Base-by-base conservation (phyloP, 257 asterid species). In the Capsicum baccatum region DNA sequence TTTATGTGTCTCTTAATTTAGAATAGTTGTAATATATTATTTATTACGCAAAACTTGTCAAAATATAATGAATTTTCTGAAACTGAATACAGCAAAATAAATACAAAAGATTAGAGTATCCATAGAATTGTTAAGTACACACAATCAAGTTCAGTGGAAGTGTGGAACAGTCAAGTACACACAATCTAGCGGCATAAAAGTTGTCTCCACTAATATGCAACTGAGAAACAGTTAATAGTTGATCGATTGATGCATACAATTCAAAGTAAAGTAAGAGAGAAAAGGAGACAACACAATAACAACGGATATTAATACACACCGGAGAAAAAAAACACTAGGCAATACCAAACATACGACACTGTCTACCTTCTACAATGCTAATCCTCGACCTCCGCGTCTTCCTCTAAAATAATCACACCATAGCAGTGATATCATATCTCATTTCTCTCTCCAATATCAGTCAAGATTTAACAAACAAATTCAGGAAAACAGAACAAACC, bases 381-480 rank as follows among this genome's bases (percentile, higher is more conserved):
- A 26, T 26, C 55, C 9, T 50, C 13, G 3, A 8, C 3, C 55
- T 8, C 3, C 13, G 9, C 55, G 13, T 3, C 55, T 1, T 3
- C 13, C 9, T 42, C 7, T 33, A 3, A 39, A 17, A 19, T 13
- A 35, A 50, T 15, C 6, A 13, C 13, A 11, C 48, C 37, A 35
- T 2, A 21, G 8, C 48, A 33, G 7, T 9, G 3, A 19, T 57
- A 58, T 14, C 21, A 12, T 54, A 17, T 12, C 60, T 15, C 39
- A 21, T n/a, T 2, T 52, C 55, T 82, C 55, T 37, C 73, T 52
- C 83, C 80, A 73, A 54, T 26, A 26, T 85, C 79, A 74, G 58
- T 47, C 83, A 59, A 62, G 33, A 81, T 74, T 42, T 71, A 81
- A 71, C 13, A 68, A 37, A 39, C 79, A 7, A 59, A 68, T 56